phyloP scores from a whole-genome alignment of 176 grass and related monocot genomes.

The Metroxylon sagu region DNA sequence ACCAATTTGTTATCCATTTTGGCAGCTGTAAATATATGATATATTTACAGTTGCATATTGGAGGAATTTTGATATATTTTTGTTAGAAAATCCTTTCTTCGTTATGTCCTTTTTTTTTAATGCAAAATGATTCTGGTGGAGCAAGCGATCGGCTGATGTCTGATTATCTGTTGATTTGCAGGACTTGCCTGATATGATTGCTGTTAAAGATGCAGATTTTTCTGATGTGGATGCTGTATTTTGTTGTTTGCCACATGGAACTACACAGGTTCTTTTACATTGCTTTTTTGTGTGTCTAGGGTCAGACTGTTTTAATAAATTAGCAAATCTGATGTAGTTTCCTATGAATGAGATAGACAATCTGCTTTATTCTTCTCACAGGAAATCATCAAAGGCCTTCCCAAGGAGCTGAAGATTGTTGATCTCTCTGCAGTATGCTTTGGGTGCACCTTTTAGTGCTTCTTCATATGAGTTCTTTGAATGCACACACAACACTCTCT shows the following conservation, averaged over 20 bases:
- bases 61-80: too few relatives aligned
- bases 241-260: constrained; percentile 99
- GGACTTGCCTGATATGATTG: constrained; percentile 82
- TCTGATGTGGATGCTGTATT: constrained; percentile 89
- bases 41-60: too few relatives aligned
- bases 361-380: constrained; percentile 23
- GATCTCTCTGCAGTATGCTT: constrained; percentile 89
- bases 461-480: neutral
- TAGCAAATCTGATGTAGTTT: too few relatives aligned
- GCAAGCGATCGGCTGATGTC: constrained; percentile 1
- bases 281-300: constrained; percentile 9
- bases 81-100: too few relatives aligned
- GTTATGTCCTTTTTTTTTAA: too few relatives aligned
- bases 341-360: too few relatives aligned
- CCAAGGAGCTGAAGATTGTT: constrained; percentile 71
- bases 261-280: constrained; percentile 64
- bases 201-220: constrained; percentile 89
- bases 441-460: neutral
- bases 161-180: constrained; percentile 29
- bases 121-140: neutral
- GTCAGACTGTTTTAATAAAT: too few relatives aligned
- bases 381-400: constrained; percentile 92
- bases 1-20: too few relatives aligned
- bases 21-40: too few relatives aligned
- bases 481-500: neutral